phyloP scores from a whole-genome alignment of 2,329 filamentous ascomycete species.

The Monosporascus sp. region DNA sequence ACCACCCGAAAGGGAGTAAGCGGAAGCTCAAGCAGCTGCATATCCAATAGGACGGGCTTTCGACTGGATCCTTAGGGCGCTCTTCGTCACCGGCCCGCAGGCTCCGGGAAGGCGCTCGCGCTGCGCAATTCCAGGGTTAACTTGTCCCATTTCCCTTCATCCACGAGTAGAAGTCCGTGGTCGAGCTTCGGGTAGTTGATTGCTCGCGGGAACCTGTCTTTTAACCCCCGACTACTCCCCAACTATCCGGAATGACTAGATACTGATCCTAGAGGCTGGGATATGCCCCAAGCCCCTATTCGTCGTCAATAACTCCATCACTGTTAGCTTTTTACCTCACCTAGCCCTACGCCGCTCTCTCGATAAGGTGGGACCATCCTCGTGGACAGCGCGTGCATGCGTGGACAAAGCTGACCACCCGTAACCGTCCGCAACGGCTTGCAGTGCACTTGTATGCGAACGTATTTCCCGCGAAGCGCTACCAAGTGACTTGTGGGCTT shows the following conservation, averaged over 20 bases:
- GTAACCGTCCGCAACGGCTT: constrained; percentile 57
- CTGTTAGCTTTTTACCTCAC: constrained; percentile 52
- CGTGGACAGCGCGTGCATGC: constrained; percentile 9
- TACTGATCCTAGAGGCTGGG: too few species aligned
- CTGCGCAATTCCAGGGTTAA: constrained; percentile 21
- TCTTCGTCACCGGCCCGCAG: constrained; percentile 48
- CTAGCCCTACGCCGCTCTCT: constrained; percentile 53
- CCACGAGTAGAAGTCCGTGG: too few species aligned
- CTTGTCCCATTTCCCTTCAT: too few species aligned
- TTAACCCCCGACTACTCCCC: too few species aligned
- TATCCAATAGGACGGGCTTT: constrained; percentile 42
- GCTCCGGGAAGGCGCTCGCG: constrained; percentile 44
- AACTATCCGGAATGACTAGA: too few species aligned
- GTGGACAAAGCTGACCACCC: constrained; percentile 15
- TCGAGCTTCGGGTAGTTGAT: too few species aligned
- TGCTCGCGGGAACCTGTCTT: too few species aligned
- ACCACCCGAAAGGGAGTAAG: constrained; percentile 41
- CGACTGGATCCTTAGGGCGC: constrained; percentile 48
- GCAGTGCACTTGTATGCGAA: constrained; percentile 52
- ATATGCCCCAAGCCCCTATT: constrained; percentile 43
- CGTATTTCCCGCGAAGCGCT: background rate
- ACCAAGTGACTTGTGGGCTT: constrained; percentile 36
- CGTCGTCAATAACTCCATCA: constrained; percentile 47
- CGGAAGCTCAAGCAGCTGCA: constrained; percentile 42
- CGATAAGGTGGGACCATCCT: constrained; percentile 43